Evolutionary conservation across 768 basidiomycete genomes (phyloP), one percentile per base, ranked within the genome.

Genomic region (Suillus subluteus): DNA sequence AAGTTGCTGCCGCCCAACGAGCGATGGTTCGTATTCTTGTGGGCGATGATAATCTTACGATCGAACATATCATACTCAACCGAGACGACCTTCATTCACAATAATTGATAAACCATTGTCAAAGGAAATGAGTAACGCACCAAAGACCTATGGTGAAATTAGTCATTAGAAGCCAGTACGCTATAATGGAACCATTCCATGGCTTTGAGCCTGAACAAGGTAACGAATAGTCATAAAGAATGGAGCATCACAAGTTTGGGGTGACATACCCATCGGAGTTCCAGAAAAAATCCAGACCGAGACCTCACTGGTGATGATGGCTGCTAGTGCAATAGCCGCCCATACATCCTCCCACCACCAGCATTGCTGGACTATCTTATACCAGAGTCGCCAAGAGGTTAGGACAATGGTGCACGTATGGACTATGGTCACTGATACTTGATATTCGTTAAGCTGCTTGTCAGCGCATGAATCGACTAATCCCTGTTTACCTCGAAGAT

Each of bases 261-360:
- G 15, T 16, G 38, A 59, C 58, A 59, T 59, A 59, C 58, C 38
- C 23, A 40, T 23, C 21, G 54, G 64, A 58, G 64, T 64, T 8
- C 18, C 58, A 23, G 50, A 56, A 40, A 62, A 54, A 32, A 68
- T 26, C 67, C 67, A 66, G 54, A 68, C 56, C 40, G 48, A 48
- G 18, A 66, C 65, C 59, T 13, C 48, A 30, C 65, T 66, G 43
- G 21, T 26, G 13, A 44, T 55, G 40, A 26, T 40, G 6, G 66
- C 62, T 32, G 30, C 58, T n/a, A 67, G 35, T 35, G 63, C 66
- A 26, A 30, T 21, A 11, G 52, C 48, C n/a, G 65, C 67, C 67
- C 58, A 66, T 18, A 59, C 16, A 41, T 67, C 65, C n/a, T 67
- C 67, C 67, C 58, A 67, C 67, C 67, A 67, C 35, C 41, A 66